These are phyloP conservation scores for Cladophialophora carrionii DNA, from an alignment of 2,329 filamentous ascomycete genomes.

Conservation along the genomic window DNA sequence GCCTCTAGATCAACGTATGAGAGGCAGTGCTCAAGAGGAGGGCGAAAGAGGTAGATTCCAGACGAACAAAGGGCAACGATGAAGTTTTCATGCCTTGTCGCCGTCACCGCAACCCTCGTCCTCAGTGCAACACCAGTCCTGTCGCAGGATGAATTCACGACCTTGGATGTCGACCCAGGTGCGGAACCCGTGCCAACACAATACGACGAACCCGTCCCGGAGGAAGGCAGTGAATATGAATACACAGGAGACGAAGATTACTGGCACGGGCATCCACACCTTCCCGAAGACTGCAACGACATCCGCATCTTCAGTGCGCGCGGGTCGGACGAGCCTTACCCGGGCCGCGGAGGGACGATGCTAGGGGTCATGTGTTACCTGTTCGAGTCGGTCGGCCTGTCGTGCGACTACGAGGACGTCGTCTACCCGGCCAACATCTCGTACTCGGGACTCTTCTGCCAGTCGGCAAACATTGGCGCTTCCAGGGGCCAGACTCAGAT, in stretches of 20 bases:
- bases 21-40: neutral
- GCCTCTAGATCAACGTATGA: neutral
- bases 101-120: conserved; percentile 15
- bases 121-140: conserved; percentile 21
- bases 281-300: conserved; percentile 24
- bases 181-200: neutral
- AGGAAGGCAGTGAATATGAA: conserved; percentile 9
- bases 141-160: conserved; percentile 18
- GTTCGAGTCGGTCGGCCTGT: conserved; percentile 20
- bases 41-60: neutral
- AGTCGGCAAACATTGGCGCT: conserved; percentile 20
- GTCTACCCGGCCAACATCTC: conserved; percentile 30
- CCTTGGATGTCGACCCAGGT: neutral
- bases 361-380: conserved; percentile 16
- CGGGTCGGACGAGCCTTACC: conserved; percentile 29
- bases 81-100: conserved; percentile 21
- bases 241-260: conserved; percentile 1
- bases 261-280: conserved; percentile 15
- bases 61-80: conserved; percentile 10
- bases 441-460: conserved; percentile 22
- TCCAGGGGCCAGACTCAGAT: conserved; percentile 20
- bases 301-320: conserved; percentile 26
- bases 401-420: conserved; percentile 31
- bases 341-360: conserved; percentile 25
- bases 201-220: neutral